Base-by-base conservation (phyloP, 768 basidiomycete genomes). In the Infundibulicybe gibba region DNA sequence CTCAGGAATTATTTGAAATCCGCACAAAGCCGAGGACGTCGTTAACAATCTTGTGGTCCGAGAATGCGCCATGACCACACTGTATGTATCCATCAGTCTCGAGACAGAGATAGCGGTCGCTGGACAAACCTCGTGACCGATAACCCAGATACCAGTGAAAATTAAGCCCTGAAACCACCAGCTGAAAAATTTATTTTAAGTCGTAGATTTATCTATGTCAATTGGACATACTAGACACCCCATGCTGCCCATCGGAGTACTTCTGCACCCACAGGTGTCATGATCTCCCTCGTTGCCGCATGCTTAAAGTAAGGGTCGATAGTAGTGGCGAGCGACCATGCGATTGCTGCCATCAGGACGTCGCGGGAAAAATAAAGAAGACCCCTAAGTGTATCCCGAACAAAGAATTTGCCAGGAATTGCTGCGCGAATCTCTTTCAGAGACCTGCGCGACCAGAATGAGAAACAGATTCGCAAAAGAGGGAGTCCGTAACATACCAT, bases 91-190 rank as follows among this genome's bases (percentile, higher is more conserved):
- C 21, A 49, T 19, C 21, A 51, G 21, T 45, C 17, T 46, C 45
- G 30, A 41, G 16, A 20, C 31, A 21, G 11, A 40, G 5, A 43
- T 43, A 43, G 8, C 15, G 25, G 15, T 34, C 32, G 16, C 20
- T 20, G 41, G 8, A 44, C 60, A 19, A 44, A 76, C 77, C 60
- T 81, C 79, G 49, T 81, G 79, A 15, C 79, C 79, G 38, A 81
- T 77, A 25, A 80, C 77, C 78, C 78, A 81, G 33, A 80, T 68
- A 6, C 78, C 79, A 3, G 77, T 77, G 48, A 80, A 74, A 25
- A 77, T 71, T n/a, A 80, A 67, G 13, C 77, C 77, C 58, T 81
- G 79, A 56, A 79, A 78, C 79, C 78, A 81, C 77, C 79, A 81
- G 54, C 77, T 79, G 45, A 19, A 44, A 42, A 43, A 25, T 41